phyloP scores from a whole-genome alignment of 1,139 yeast genomes.

The Suhomyces bribrorum region DNA sequence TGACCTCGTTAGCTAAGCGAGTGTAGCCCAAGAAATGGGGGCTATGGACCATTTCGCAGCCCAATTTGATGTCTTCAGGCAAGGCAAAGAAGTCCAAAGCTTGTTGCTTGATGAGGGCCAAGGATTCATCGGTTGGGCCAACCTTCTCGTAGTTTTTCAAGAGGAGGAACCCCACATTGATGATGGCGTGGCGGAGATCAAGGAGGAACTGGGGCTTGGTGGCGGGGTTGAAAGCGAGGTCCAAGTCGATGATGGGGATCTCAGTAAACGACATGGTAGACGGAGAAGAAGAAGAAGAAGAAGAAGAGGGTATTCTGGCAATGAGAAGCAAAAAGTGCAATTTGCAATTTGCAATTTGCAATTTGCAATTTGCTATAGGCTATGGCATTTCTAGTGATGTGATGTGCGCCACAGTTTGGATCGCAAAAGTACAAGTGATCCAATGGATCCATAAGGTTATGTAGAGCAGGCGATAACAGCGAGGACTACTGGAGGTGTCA shows the following conservation, averaged over 20 bases:
- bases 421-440: no score
- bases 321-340: no score
- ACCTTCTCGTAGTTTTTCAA: conserved; percentile 43
- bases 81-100: conserved; percentile 53
- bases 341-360: no score
- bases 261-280: conserved; percentile 25
- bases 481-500: no score
- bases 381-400: not conserved
- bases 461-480: no score
- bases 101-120: conserved; percentile 42
- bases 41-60: conserved; percentile 59
- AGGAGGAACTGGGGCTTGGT: conserved; percentile 46
- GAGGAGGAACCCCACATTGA: conserved; percentile 63
- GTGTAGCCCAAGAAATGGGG: conserved; percentile 72
- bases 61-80: conserved; percentile 52
- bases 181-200: conserved; percentile 54
- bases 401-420: conserved; percentile 7
- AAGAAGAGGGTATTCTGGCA: no score
- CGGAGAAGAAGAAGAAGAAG: no score
- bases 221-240: conserved; percentile 33
- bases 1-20: conserved; percentile 64
- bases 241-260: conserved; percentile 42
- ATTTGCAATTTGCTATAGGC: no score
- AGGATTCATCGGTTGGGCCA: conserved; percentile 39
- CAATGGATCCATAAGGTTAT: no score